Evolutionary conservation across 1,284 basidiomycete species (phyloP).

Genomic region (Leccinum huronense): DNA sequence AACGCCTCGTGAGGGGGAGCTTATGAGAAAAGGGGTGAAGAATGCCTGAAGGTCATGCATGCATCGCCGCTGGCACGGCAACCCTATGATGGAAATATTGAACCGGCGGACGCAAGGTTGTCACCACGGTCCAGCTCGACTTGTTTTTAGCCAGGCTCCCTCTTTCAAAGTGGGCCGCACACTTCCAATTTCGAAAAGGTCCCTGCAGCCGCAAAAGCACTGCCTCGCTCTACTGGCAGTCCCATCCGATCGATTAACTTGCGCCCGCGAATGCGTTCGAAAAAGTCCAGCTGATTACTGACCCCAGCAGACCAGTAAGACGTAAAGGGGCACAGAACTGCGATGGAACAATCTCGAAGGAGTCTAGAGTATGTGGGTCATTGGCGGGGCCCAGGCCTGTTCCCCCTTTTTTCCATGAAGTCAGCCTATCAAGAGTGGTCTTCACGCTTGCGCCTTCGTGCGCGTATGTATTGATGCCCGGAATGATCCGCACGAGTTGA

Average conservation of each 20-base stretch:
- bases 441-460: constrained; percentile 19
- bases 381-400: neutral
- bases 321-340: constrained; percentile 3
- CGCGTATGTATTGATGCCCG: constrained; percentile 21
- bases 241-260: constrained; percentile 9
- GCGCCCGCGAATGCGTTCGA: constrained; percentile 8
- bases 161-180: neutral
- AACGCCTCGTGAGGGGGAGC: constrained; percentile 22
- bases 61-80: neutral
- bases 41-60: neutral
- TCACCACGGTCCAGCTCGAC: neutral
- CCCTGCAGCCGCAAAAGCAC: constrained; percentile 7
- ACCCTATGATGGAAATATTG: constrained; percentile 4
- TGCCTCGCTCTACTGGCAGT: constrained; percentile 3
- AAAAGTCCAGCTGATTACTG: neutral
- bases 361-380: constrained; percentile 13
- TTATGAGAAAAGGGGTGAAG: constrained; percentile 8
- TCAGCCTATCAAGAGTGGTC: constrained; percentile 10
- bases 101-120: neutral
- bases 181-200: constrained; percentile 7
- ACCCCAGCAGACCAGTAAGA: constrained; percentile 4
- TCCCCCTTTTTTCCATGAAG: constrained; percentile 5
- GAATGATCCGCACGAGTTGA: constrained; percentile 30
- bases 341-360: constrained; percentile 3
- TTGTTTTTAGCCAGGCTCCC: neutral